Conservation (phyloP, 192 early-diverging fungal genomes). For the Kappamyces sp. region DNA sequence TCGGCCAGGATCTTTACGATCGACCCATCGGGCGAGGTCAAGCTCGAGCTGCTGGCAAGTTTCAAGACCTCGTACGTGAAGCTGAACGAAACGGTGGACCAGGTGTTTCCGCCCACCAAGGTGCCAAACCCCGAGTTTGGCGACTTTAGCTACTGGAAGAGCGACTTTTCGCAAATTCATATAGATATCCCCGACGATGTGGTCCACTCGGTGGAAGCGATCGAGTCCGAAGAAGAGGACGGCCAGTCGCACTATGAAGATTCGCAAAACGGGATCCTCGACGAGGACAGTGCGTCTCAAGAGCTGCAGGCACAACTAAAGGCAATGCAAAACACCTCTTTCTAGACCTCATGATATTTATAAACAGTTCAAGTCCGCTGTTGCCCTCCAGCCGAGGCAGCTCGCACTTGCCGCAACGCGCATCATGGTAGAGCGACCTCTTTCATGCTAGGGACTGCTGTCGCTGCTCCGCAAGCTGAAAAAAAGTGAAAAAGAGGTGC, state of each 20-base stretch:
- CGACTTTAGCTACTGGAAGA: slow-evolving; percentile 77
- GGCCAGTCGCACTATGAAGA: no score
- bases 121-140: slow-evolving; percentile 62
- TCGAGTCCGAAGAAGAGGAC: no score
- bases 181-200: no score
- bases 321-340: no score
- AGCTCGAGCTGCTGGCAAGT: slow-evolving; percentile 76
- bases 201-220: background rate
- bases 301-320: no score
- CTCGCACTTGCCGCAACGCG: no score
- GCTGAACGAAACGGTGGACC: slow-evolving; percentile 89
- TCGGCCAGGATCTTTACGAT: slow-evolving; percentile 94
- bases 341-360: no score
- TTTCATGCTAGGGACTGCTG: slow-evolving; percentile 34
- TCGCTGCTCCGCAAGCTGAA: slow-evolving; percentile 43
- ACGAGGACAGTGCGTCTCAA: no score
- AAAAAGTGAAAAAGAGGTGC: slow-evolving; percentile 39
- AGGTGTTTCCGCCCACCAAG: slow-evolving; percentile 68
- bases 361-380: no score
- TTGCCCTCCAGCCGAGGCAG: no score
- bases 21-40: slow-evolving; percentile 83
- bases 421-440: no score
- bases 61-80: slow-evolving; percentile 81
- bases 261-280: no score
- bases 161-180: slow-evolving; percentile 15